A percentile compares a stretch with the other conserved stretches of the same genome.
phyloP scores from a whole-genome alignment of 192 early-diverging fungal genomes.

The Coemansia sp. region DNA sequence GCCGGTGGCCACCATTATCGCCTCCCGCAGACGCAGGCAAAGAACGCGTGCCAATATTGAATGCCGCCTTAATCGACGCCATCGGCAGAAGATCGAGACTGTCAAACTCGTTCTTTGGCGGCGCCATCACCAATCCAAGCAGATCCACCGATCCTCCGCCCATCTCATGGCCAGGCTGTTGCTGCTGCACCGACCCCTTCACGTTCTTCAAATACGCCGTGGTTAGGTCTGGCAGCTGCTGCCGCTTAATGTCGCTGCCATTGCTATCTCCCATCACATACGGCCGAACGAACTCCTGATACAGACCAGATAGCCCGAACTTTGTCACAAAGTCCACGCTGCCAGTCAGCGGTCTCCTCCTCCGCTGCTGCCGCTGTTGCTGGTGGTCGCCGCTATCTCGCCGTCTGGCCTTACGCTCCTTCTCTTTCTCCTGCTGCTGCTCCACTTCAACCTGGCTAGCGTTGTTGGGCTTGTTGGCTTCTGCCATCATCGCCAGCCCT shows the following conservation, averaged over 20 bases:
- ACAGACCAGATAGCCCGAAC: conserved; percentile 32
- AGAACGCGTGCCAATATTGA: conserved; percentile 19
- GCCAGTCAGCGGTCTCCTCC: conserved; percentile 31
- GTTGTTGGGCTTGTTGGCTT: background rate
- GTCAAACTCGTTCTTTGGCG: conserved; percentile 48
- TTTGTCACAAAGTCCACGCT: conserved; percentile 38
- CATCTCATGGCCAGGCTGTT: too few relatives aligned
- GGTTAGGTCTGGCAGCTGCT: conserved; percentile 31
- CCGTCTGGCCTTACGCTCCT: conserved; percentile 7
- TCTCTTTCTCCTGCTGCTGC: background rate
- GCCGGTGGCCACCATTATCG: conserved; percentile 13
- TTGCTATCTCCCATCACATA: conserved; percentile 10
- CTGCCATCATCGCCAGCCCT: background rate
- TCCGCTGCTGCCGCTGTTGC: conserved; percentile 11
- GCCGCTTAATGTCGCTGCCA: background rate
- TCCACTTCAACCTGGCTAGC: background rate
- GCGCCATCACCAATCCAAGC: conserved; percentile 39
- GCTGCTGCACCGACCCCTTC: conserved; percentile 6
- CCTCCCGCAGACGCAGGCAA: background rate
- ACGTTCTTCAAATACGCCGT: conserved; percentile 40
- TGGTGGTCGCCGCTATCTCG: conserved; percentile 1
- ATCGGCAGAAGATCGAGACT: conserved; percentile 35
- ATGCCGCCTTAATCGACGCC: conserved; percentile 38
- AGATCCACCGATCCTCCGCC: conserved; percentile 14
- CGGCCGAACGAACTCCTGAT: conserved; percentile 46